Conservation (phyloP, 1,284 basidiomycete genomes). For the Coniferiporia sulphurascens region DNA sequence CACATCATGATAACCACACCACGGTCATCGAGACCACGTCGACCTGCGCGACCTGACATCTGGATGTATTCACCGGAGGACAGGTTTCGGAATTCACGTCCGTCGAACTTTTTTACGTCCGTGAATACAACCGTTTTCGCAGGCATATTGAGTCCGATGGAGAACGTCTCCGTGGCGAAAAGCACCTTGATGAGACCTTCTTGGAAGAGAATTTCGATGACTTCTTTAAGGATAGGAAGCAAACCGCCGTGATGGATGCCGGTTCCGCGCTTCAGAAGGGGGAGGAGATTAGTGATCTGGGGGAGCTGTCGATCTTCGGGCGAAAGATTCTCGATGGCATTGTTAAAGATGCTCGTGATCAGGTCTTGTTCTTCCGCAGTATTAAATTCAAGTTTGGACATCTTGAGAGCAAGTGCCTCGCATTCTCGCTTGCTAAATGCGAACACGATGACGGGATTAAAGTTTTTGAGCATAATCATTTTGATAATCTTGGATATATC, state of each 20-base stretch:
- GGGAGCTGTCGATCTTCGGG: conserved; percentile 88
- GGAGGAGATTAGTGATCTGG: conserved; percentile 92
- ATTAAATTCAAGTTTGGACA: conserved; percentile 97
- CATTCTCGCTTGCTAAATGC: conserved; percentile 99
- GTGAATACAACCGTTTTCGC: conserved; percentile 99
- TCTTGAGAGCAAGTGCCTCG: conserved; percentile 85
- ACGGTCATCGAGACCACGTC: conserved; percentile 96
- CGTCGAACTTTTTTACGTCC: conserved; percentile 93
- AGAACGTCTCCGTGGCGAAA: conserved; percentile 99
- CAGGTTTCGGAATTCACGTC: conserved; percentile 89
- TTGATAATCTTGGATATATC: conserved; percentile 99
- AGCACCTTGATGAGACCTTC: conserved; percentile 99
- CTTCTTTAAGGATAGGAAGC: conserved; percentile 96
- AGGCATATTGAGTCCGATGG: conserved; percentile 99
- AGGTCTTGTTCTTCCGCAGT: conserved; percentile 89
- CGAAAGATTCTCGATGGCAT: conserved; percentile 88
- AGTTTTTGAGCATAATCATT: conserved; percentile 98
- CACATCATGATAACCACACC: conserved; percentile 99
- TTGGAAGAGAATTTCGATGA: conserved; percentile 99
- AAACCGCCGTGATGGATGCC: conserved; percentile 99
- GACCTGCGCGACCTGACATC: conserved; percentile 98
- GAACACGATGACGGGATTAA: conserved; percentile 98
- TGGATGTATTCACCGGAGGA: conserved; percentile 94
- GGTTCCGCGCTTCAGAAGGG: conserved; percentile 91
- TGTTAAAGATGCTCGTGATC: conserved; percentile 88